Conservation (phyloP, 805 yeast genomes). For the Metschnikowia santaceciliae region DNA sequence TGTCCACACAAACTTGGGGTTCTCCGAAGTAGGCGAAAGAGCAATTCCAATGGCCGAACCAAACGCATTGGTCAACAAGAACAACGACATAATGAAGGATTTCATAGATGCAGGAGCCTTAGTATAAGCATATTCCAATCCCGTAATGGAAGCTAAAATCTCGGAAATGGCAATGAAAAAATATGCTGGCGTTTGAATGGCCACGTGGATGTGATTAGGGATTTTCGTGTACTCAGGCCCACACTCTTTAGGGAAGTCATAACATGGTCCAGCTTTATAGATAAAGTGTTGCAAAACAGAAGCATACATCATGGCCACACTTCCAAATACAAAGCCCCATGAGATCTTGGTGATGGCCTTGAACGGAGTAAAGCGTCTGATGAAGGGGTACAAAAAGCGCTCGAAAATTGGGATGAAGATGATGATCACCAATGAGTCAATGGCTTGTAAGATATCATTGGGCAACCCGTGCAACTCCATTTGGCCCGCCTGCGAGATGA, state of each 20-base stretch:
- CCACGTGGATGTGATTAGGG: conserved; percentile 61
- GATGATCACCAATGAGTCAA: conserved; percentile 72
- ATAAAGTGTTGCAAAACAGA: conserved; percentile 70
- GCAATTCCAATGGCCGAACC: conserved; percentile 79
- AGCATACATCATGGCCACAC: conserved; percentile 68
- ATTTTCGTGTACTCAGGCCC: conserved; percentile 30
- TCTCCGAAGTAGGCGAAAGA: conserved; percentile 57
- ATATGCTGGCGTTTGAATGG: conserved; percentile 70
- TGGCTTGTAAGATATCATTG: conserved; percentile 72
- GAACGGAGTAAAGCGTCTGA: conserved; percentile 48
- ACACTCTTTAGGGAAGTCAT: conserved; percentile 57
- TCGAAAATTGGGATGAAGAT: conserved; percentile 72
- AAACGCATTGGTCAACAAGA: conserved; percentile 68
- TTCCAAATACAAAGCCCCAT: conserved; percentile 63
- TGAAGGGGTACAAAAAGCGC: conserved; percentile 46
- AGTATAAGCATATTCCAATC: conserved; percentile 79
- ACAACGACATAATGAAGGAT: conserved; percentile 60
- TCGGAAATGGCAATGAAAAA: conserved; percentile 70
- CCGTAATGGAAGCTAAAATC: conserved; percentile 76
- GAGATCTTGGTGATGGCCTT: conserved; percentile 70
- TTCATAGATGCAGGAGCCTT: conserved; percentile 73
- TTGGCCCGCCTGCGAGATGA: conserved; percentile 68
- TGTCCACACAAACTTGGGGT: conserved; percentile 70
- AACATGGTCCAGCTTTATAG: conserved; percentile 72
- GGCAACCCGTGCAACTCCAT: conserved; percentile 77